Evolutionary conservation across 331 rosid species (phyloP).

Genomic region (Malus hybrid): DNA sequence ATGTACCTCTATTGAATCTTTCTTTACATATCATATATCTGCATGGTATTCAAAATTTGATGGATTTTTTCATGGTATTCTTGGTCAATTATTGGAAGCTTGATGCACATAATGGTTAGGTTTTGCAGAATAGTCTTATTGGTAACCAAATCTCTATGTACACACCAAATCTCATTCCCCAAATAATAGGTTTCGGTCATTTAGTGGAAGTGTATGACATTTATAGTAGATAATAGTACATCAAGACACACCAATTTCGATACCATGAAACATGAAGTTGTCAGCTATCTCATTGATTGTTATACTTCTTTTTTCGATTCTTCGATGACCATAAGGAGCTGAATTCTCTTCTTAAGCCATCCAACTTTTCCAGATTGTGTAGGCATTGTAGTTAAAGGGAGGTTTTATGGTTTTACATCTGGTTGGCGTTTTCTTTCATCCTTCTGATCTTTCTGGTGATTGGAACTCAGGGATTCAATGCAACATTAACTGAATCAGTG

Average conservation of each 20-base stretch:
- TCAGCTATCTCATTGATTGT: not conserved
- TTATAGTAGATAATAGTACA: not conserved
- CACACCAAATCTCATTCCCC: not conserved
- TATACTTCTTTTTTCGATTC: not conserved
- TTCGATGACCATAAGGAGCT: not conserved
- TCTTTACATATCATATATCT: not conserved
- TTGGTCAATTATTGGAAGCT: not conserved
- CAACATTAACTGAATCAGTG: conserved; percentile 82
- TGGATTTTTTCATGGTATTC: not conserved
- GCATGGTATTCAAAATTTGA: not conserved
- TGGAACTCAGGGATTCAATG: conserved; percentile 72
- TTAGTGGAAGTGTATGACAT: not conserved
- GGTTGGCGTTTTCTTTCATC: not conserved
- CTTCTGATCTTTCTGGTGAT: conserved; percentile 20
- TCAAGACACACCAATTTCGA: not conserved
- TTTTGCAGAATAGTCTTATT: not conserved
- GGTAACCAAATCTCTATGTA: not conserved
- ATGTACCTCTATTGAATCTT: not conserved
- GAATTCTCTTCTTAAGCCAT: not conserved
- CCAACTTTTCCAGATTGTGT: not conserved
- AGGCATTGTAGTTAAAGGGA: not conserved
- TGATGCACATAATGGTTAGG: not conserved
- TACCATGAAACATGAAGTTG: not conserved
- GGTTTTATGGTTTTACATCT: not conserved
- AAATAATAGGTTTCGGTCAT: not conserved